A percentile compares a stretch with the other conserved stretches of the same genome.
phyloP scores from a whole-genome alignment of 441 rosid species.

The Syzygium malaccense region DNA sequence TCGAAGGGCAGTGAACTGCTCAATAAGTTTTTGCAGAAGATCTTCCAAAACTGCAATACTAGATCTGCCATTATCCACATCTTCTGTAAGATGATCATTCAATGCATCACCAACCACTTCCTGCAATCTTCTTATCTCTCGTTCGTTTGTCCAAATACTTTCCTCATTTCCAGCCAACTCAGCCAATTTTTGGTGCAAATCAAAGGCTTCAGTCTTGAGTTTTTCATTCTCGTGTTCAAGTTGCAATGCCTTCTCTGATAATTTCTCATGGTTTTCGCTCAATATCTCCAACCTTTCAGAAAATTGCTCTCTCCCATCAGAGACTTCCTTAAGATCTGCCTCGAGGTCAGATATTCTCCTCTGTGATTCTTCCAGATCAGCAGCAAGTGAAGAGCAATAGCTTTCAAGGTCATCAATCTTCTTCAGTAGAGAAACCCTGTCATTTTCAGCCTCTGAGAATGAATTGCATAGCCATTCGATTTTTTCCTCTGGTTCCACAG shows the following conservation, averaged over 20 bases:
- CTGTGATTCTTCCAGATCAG: conserved; percentile 66
- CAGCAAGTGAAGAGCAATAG: conserved; percentile 49
- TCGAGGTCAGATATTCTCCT: conserved; percentile 46
- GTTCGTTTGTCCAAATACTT: conserved; percentile 34
- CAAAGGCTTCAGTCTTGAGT: conserved; percentile 43
- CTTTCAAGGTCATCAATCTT: conserved; percentile 63
- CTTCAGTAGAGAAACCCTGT: conserved; percentile 54
- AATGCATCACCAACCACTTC: conserved; percentile 56
- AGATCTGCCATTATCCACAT: conserved; percentile 35
- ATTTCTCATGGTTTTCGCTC: conserved; percentile 35
- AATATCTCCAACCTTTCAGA: conserved; percentile 60
- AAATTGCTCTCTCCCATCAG: conserved; percentile 44
- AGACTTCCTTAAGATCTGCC: conserved; percentile 45
- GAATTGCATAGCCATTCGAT: conserved; percentile 87
- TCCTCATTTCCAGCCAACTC: conserved; percentile 51
- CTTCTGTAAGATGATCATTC: conserved; percentile 41
- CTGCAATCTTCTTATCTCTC: conserved; percentile 48
- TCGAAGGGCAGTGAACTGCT: conserved; percentile 33
- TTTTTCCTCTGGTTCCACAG: conserved; percentile 77
- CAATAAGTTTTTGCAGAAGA: conserved; percentile 64
- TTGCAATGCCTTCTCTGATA: conserved; percentile 35
- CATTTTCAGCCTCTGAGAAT: conserved; percentile 61
- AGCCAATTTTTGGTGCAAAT: conserved; percentile 49
- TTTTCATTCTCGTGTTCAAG: conserved; percentile 55
- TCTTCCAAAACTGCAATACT: conserved; percentile 57